Evolutionary conservation across 2,329 filamentous ascomycete species (phyloP).

Genomic region (Thielaviopsis populi): DNA sequence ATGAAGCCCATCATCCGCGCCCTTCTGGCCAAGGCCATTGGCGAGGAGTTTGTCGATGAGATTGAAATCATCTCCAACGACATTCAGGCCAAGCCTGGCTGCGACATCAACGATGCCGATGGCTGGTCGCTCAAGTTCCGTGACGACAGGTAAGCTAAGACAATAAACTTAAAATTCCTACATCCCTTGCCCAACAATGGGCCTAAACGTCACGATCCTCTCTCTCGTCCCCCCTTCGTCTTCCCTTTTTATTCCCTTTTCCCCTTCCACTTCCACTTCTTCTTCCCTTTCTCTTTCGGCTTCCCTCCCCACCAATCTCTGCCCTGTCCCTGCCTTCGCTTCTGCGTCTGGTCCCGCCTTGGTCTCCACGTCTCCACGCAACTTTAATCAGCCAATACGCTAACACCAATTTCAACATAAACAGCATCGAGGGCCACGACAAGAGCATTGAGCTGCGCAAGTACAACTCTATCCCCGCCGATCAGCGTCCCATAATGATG

Average conservation of each 20-base stretch:
- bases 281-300: too few relatives aligned
- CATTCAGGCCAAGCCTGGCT: conserved; percentile 46
- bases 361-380: not conserved
- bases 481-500: conserved; percentile 63
- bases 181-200: not conserved
- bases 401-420: conserved; percentile 22
- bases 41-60: conserved; percentile 54
- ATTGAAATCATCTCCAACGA: conserved; percentile 88
- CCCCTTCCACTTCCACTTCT: not conserved
- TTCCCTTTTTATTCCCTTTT: too few relatives aligned
- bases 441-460: conserved; percentile 84
- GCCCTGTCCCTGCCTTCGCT: not conserved
- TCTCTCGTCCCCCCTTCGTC: not conserved
- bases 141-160: conserved; percentile 41
- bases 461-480: conserved; percentile 56
- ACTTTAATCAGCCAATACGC: not conserved
- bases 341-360: not conserved
- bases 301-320: not conserved
- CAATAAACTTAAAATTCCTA: conserved; percentile 36
- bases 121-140: conserved; percentile 85
- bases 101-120: conserved; percentile 60
- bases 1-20: conserved; percentile 87
- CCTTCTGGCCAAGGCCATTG: conserved; percentile 64
- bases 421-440: conserved; percentile 80
- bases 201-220: conserved; percentile 4